Conservation (phyloP, 2,329 filamentous ascomycete species). For the Diaporthe sp. region DNA sequence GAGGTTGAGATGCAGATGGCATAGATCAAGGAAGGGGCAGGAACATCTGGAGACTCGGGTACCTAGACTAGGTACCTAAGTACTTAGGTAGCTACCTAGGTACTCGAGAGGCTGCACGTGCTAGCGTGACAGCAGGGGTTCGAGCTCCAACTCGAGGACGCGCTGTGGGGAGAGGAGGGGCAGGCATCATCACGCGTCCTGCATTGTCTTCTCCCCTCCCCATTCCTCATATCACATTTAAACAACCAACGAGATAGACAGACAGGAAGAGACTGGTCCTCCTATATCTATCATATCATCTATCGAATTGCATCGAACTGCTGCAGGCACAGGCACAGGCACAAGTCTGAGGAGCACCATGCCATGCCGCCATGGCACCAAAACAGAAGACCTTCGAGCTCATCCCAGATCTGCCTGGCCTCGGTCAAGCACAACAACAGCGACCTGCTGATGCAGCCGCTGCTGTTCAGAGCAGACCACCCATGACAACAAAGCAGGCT, state of each 20-base stretch:
- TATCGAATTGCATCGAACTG: too few species aligned
- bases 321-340: not conserved
- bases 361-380: conserved; percentile 47
- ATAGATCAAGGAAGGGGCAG: not conserved
- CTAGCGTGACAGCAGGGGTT: conserved; percentile 11
- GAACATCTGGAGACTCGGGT: too few species aligned
- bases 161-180: not conserved
- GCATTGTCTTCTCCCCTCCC: not conserved
- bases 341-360: not conserved
- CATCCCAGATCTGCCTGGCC: conserved; percentile 40
- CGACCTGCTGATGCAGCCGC: conserved; percentile 10
- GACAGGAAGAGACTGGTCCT: not conserved
- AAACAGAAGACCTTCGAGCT: conserved; percentile 50
- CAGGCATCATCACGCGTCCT: not conserved
- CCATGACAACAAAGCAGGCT: conserved; percentile 64
- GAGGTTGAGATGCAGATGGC: not conserved
- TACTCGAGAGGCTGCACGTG: conserved; percentile 10
- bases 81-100: not conserved
- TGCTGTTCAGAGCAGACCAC: conserved; percentile 46
- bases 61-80: not conserved
- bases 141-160: not conserved
- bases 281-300: too few species aligned
- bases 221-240: not conserved
- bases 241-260: not conserved
- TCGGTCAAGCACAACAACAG: conserved; percentile 37